Conservation (phyloP, 768 basidiomycete species). For the Plicaturopsis crispa region DNA sequence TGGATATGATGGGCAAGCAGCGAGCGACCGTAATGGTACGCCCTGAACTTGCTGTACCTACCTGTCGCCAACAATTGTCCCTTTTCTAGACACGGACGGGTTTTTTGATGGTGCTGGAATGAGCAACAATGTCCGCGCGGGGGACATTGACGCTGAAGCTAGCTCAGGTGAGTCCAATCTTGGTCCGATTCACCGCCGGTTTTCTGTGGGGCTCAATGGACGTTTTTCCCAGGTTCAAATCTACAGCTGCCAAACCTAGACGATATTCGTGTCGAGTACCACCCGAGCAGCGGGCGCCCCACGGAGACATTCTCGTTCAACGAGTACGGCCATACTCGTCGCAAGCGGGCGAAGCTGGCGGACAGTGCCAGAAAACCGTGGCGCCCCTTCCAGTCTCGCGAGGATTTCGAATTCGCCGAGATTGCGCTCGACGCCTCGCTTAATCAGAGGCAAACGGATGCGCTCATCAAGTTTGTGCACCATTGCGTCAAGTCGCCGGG, state of each 20-base stretch:
- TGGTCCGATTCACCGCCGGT: too few relatives aligned
- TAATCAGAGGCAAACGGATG: slow-evolving; percentile 11
- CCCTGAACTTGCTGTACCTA: too few relatives aligned
- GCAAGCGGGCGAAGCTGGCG: not conserved
- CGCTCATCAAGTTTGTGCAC: slow-evolving; percentile 13
- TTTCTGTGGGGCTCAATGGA: not conserved
- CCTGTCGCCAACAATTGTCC: too few relatives aligned
- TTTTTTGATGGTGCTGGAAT: too few relatives aligned
- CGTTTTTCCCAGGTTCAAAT: not conserved
- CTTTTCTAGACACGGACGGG: too few relatives aligned
- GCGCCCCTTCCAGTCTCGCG: slow-evolving; percentile 17
- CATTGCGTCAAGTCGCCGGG: not conserved
- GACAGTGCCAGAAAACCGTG: slow-evolving; percentile 20
- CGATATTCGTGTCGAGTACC: slow-evolving; percentile 20
- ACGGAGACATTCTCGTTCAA: slow-evolving; percentile 9
- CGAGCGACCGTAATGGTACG: too few relatives aligned
- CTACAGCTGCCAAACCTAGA: slow-evolving; percentile 6
- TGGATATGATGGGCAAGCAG: too few relatives aligned
- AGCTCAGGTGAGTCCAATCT: too few relatives aligned
- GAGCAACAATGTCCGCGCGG: too few relatives aligned
- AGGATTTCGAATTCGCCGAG: slow-evolving; percentile 23
- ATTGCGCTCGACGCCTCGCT: slow-evolving; percentile 14
- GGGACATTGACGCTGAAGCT: too few relatives aligned
- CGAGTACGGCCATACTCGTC: slow-evolving; percentile 4
- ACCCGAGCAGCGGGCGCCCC: slow-evolving; percentile 11